A percentile compares a stretch with the other conserved stretches of the same genome.
Conservation (phyloP, 163 green algal genomes). For the Volvox carteri region DNA sequence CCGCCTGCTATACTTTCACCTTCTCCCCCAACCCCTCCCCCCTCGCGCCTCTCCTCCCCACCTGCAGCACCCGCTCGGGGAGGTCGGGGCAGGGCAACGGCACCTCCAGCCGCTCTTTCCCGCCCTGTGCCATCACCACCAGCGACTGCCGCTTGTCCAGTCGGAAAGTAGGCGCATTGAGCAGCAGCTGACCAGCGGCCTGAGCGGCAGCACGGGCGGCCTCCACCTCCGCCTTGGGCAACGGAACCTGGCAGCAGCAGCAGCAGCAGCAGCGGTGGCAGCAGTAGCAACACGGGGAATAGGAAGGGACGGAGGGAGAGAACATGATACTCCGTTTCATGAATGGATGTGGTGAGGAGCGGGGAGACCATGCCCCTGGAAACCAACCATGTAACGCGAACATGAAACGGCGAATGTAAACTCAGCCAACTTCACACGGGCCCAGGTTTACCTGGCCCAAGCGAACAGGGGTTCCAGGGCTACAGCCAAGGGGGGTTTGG, state of each 20-base stretch:
- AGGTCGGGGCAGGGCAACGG: slow-evolving; percentile 87
- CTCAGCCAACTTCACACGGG: too few relatives aligned
- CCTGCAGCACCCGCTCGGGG: slow-evolving; percentile 85
- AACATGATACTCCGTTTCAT: background rate
- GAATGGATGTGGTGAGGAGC: too few relatives aligned
- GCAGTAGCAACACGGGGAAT: background rate
- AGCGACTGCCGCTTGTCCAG: slow-evolving; percentile 77
- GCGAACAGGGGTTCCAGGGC: too few relatives aligned
- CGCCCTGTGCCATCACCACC: slow-evolving; percentile 76
- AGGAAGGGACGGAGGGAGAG: background rate
- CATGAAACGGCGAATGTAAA: too few relatives aligned
- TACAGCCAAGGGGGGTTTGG: too few relatives aligned
- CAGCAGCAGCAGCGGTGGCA: background rate
- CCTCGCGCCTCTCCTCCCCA: background rate
- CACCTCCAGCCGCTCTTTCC: slow-evolving; percentile 57
- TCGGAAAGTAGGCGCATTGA: slow-evolving; percentile 33
- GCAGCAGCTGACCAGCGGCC: slow-evolving; percentile 50
- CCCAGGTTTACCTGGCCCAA: too few relatives aligned
- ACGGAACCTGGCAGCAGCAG: slow-evolving; percentile 66
- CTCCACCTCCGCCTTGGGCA: slow-evolving; percentile 58
- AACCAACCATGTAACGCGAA: too few relatives aligned
- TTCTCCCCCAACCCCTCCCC: background rate
- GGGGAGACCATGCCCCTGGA: too few relatives aligned
- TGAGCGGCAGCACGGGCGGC: slow-evolving; percentile 42
- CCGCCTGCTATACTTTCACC: background rate